Evolutionary conservation across 129 eudicot genomes (phyloP), one percentile per base, ranked within the genome.

Genomic region (Dittrichia graveolens): DNA sequence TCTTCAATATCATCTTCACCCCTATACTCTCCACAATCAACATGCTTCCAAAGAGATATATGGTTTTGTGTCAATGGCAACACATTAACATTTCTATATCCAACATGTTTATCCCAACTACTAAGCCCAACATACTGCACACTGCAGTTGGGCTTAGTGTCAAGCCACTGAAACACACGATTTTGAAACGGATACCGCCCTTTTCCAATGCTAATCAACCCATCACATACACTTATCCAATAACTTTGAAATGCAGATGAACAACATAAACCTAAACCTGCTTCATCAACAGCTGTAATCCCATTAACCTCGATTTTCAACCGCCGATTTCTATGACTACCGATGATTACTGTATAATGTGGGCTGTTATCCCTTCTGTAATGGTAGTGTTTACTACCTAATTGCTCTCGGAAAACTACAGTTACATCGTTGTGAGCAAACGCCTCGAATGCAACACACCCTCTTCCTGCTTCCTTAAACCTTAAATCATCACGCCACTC

Each of bases 21-120:
- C 43, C 79, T 84, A 69, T 79, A 69, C 60, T 78, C 89, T 14
- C 80, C 89, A 40, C 71, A 94, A 75, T 87, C 96, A 61, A 90
- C 89, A 15, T 94, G 96, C 78, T 83, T 90, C 99, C 99, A 94
- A 66, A 94, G 64, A 2, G 99, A 85, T 61, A 90, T 86, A 76
- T 88, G 99, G 54, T 94, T 90, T 24, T 88, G 93, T 46, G 89
- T 90, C 38, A 88, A 71, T 2, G 99, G 99, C 79, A 90, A 67
- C 13, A 94, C 96, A 71, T 84, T 90, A 40, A 94, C 90, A 62
- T 94, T 94, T 81, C 99, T 80, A 77, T 94, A 94, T 5, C 99
- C 97, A 39, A 94, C 99, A 72, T 94, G 99, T 72, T 89, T 88
- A 66, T 94, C 99, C 99, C 99, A 94, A 52, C 99, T 94, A 75